Conservation (phyloP, 441 rosid genomes). For the Mallotus japonicus region DNA sequence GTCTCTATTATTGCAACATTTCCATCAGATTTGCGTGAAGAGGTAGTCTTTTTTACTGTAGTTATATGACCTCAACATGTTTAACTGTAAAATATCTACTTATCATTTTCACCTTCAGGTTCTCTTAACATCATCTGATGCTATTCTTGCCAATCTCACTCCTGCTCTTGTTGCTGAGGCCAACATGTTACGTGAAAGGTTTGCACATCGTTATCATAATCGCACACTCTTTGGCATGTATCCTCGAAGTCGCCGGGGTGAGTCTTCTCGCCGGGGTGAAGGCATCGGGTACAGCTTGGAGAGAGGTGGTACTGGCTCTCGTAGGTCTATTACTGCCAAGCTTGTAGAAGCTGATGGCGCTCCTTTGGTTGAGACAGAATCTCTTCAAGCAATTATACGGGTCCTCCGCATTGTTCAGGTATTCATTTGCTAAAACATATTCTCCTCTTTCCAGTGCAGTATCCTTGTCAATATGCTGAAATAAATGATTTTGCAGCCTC, state of each 20-base stretch:
- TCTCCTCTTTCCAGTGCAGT: conserved; percentile 3
- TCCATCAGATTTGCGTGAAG: conserved; percentile 97
- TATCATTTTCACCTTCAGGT: conserved; percentile 50
- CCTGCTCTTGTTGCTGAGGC: conserved; percentile 99
- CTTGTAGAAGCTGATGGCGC: conserved; percentile 89
- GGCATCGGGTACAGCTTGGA: conserved; percentile 67
- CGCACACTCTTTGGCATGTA: conserved; percentile 92
- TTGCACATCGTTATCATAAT: conserved; percentile 88
- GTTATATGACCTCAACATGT: conserved; percentile 6
- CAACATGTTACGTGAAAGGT: conserved; percentile 95
- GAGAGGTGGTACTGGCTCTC: conserved; percentile 60
- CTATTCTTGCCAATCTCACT: conserved; percentile 95
- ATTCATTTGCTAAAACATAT: conserved; percentile 18
- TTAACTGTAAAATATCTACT: neutral
- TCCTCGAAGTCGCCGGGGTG: conserved; percentile 93
- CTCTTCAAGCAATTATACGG: conserved; percentile 85
- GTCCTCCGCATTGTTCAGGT: conserved; percentile 97
- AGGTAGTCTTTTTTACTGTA: conserved; percentile 46
- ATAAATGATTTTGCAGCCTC: conserved; percentile 58
- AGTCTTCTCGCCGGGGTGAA: conserved; percentile 87
- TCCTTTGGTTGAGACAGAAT: conserved; percentile 81
- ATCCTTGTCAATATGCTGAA: conserved; percentile 19
- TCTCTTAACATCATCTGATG: conserved; percentile 93
- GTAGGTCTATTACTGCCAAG: conserved; percentile 64
- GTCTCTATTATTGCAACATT: conserved; percentile 98